Conservation (phyloP, 2,329 filamentous ascomycete species). For the Colletotrichum lentis region DNA sequence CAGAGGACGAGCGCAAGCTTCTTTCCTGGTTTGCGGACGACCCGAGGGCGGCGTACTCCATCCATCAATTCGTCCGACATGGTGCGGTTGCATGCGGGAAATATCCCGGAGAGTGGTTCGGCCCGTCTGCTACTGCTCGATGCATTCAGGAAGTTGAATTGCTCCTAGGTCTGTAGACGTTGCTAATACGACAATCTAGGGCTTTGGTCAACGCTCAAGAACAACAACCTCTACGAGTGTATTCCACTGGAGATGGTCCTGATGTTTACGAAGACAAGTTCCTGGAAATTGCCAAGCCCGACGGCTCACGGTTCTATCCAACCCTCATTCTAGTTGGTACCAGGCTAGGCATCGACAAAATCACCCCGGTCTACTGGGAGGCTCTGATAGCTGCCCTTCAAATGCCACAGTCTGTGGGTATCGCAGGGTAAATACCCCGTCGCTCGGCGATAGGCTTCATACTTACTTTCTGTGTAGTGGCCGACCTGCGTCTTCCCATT, state of each 20-base stretch:
- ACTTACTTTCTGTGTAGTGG: conserved; percentile 63
- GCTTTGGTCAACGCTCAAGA: conserved; percentile 75
- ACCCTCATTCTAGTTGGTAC: conserved; percentile 91
- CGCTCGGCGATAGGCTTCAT: conserved; percentile 3
- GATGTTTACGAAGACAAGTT: conserved; percentile 95
- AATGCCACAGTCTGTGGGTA: conserved; percentile 92
- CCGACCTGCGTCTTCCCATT: conserved; percentile 84
- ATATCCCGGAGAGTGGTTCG: conserved; percentile 97
- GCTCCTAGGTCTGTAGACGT: not conserved
- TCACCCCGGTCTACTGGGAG: conserved; percentile 94
- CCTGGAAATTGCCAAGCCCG: conserved; percentile 75
- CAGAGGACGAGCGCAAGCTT: conserved; percentile 72
- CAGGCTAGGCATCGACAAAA: conserved; percentile 88
- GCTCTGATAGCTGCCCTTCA: conserved; percentile 86
- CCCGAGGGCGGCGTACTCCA: conserved; percentile 85
- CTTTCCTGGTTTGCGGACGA: conserved; percentile 88
- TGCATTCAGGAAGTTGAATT: conserved; percentile 81
- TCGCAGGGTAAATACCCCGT: conserved; percentile 76
- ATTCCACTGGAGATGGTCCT: conserved; percentile 86
- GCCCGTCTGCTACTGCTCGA: conserved; percentile 91
- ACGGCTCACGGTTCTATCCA: conserved; percentile 74
- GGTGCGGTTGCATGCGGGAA: conserved; percentile 89
- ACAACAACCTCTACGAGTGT: conserved; percentile 73
- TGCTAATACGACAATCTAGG: conserved; percentile 54
- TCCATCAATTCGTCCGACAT: conserved; percentile 91